Conservation (phyloP, 176 grass and related monocot species). For the Typha latifolia region DNA sequence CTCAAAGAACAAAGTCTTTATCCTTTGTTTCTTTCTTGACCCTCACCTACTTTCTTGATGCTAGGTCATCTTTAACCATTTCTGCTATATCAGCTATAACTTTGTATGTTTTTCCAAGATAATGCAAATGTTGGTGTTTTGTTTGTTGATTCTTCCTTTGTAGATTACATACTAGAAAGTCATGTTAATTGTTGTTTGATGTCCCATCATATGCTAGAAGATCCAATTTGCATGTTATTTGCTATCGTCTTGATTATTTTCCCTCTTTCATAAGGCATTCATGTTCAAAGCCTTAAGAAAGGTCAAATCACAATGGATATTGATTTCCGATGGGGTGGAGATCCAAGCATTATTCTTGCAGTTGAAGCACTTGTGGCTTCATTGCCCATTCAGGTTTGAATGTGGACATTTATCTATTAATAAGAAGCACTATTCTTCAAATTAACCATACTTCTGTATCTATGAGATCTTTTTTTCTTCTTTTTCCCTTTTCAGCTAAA, state of each 20-base stretch:
- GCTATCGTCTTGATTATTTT: neutral
- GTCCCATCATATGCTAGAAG: neutral
- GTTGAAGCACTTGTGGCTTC: constrained; percentile 98
- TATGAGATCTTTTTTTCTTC: neutral
- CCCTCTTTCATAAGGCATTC: constrained; percentile 51
- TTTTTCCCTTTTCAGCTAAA: constrained; percentile 54
- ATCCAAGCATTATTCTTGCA: constrained; percentile 82
- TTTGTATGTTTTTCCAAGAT: too few species aligned
- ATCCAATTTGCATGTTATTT: neutral
- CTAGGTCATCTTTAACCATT: too few species aligned
- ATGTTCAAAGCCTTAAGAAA: constrained; percentile 73
- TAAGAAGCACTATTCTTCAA: neutral
- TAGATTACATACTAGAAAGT: neutral
- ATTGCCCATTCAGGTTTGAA: constrained; percentile 83
- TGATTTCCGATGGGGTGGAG: constrained; percentile 89
- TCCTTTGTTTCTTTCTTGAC: too few species aligned
- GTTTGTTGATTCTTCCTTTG: neutral
- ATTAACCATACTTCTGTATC: neutral
- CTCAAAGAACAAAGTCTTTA: too few species aligned
- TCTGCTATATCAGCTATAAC: too few species aligned
- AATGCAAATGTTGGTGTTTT: neutral
- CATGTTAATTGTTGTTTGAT: neutral
- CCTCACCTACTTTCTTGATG: too few species aligned
- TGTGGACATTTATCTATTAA: neutral
- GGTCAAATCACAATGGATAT: constrained; percentile 90